These are phyloP conservation scores for Secale cereale DNA, from an alignment of 176 grass and related monocot genomes.

Conservation along the genomic window DNA sequence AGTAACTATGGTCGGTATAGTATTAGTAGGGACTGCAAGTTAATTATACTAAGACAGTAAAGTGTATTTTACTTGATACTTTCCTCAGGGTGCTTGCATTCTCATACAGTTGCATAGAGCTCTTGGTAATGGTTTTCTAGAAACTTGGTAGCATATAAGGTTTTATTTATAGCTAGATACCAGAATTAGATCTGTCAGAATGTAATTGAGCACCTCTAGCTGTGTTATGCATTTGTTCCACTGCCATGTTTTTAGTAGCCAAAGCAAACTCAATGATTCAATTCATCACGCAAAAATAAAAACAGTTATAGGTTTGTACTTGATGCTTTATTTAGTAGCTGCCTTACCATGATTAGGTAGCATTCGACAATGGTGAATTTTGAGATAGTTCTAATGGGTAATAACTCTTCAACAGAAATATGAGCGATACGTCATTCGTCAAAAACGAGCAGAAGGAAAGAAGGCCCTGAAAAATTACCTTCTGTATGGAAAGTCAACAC, in stretches of 20 bases:
- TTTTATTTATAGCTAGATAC: not conserved
- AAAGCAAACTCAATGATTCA: not conserved
- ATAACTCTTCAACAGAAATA: slow-evolving; percentile 57
- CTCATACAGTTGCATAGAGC: not conserved
- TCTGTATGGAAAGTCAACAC: slow-evolving; percentile 64
- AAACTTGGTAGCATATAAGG: not conserved
- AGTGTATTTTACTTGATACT: not conserved
- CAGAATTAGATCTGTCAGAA: not conserved
- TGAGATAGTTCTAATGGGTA: slow-evolving; percentile 18
- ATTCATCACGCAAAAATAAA: not conserved
- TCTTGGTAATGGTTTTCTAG: not conserved
- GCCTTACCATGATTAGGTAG: not conserved
- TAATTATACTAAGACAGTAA: not conserved
- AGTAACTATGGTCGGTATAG: not conserved
- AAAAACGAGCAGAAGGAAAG: slow-evolving; percentile 78
- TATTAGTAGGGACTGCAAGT: not conserved
- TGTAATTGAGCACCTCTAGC: not conserved
- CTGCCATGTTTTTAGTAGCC: not conserved
- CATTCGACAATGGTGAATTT: not conserved
- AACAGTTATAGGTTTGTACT: not conserved
- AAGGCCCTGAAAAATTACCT: slow-evolving; percentile 90
- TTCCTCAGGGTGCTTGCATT: not conserved
- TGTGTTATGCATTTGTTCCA: not conserved
- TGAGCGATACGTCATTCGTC: slow-evolving; percentile 59
- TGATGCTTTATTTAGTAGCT: not conserved